Base-by-base conservation (phyloP, 2,329 filamentous ascomycete species). In the Colletotrichum sp. region DNA sequence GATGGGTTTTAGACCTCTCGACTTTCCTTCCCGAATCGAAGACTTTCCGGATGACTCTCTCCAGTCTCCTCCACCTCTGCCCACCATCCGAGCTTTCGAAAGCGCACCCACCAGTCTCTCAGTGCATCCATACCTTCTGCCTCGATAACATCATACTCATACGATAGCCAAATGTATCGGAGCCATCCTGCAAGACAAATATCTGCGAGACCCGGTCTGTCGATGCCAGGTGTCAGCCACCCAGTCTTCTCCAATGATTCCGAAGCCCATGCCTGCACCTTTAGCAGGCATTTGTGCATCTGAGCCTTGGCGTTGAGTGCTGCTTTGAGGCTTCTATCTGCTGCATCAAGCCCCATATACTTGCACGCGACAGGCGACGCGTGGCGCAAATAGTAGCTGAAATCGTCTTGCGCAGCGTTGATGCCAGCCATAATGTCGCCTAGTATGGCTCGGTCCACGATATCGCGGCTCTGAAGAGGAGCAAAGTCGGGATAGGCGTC, bases 161-260 rank as follows among this genome's bases (percentile, higher is more conserved):
- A 80, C 3, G 55, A 67, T 7, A 80, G 64, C 63, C 72, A 72
- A 2, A 78, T 43, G 55, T 79, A 80, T 9, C 79, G 72, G 5
- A 75, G 24, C 18, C 55, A 36, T 5, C 75, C 76, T 6, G 79
- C 79, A 5, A 80, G 48, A 4, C 74, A 61, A 21, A 76, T 21
- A 26, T 80, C 79, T 13, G 77, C 78, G 2, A 80, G 38, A 2
- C 79, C 79, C 4, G 79, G 79, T 3, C 72, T 77, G 8, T 75
- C 63, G 16, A 65, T 67, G 6, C 77, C 79, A 6, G 79, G 78
- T 8, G 79, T 80, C 24, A 80, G 71, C 78, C 77, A 80, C 8
- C 79, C 79, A 2, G 73, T 77, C 38, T 32, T 58, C 8, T 43
- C n/a, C 30, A 80, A 68, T 13, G 70, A 60, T 16, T 38, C 28